These are phyloP conservation scores for Groenewaldozyma tartarivorans DNA, from an alignment of 805 yeast genomes.

Conservation along the genomic window DNA sequence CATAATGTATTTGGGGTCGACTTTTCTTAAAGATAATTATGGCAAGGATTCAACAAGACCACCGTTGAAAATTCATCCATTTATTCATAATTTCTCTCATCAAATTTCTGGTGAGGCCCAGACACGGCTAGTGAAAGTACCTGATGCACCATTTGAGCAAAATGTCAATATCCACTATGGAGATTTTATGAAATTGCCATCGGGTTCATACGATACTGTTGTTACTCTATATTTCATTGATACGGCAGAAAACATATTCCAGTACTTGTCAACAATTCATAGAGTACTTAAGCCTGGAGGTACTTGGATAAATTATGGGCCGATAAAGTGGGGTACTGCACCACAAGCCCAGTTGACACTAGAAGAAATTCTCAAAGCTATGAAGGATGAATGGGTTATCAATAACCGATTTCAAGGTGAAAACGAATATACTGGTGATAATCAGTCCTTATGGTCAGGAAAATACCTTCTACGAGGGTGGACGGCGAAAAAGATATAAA, in stretches of 20 bases:
- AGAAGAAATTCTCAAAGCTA: constrained; percentile 53
- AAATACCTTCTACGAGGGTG: constrained; percentile 10
- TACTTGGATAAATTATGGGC: constrained; percentile 85
- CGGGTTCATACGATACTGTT: constrained; percentile 30
- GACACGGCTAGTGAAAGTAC: constrained; percentile 32
- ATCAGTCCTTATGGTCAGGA: constrained; percentile 21
- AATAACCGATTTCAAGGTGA: constrained; percentile 18
- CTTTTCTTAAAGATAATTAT: constrained; percentile 16
- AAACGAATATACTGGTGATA: constrained; percentile 25
- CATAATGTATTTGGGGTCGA: constrained; percentile 54
- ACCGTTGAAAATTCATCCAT: constrained; percentile 21
- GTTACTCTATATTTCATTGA: constrained; percentile 68
- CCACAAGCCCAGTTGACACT: constrained; percentile 61
- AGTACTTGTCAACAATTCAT: constrained; percentile 60
- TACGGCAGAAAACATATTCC: constrained; percentile 80
- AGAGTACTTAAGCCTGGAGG: constrained; percentile 39
- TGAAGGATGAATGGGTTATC: constrained; percentile 57
- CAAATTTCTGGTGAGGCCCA: constrained; percentile 44
- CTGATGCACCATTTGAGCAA: constrained; percentile 10
- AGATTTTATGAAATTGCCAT: constrained; percentile 51
- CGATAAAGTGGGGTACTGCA: constrained; percentile 83
- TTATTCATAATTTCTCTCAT: constrained; percentile 60
- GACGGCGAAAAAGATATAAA: constrained; percentile 5
- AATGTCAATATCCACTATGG: constrained; percentile 29
- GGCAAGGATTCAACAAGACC: constrained; percentile 5